Base-by-base conservation (phyloP, 306 rosid genomes). In the Cucumis melo region DNA sequence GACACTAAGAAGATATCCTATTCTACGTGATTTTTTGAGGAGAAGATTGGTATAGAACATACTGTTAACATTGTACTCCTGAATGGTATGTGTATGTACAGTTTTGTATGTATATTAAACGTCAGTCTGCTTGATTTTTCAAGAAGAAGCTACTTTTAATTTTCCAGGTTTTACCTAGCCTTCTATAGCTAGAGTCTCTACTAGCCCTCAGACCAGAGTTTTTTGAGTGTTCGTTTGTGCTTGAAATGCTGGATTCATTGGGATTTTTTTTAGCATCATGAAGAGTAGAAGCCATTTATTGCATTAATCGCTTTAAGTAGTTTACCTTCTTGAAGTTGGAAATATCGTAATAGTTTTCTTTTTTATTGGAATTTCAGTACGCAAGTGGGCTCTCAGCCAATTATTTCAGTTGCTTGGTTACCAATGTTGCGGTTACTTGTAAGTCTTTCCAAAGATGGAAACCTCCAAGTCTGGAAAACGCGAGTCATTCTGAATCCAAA, bases 321-420 rank as follows among this genome's bases (percentile, higher is more conserved):
- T 81, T 78, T 81, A 77, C 80, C 70, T 48, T 20, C 46, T 77
- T 20, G 17, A 55, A 51, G 61, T 29, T 19, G 16, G 17, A 9
- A 27, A 19, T 29, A 2, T 73, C 5, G 17, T 73, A 73, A 50
- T 17, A 29, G 61, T 73, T 55, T 82, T 5, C 24, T 13, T 65
- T 80, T 56, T 63, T 64, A 59, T 72, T 88, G 80, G 51, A 79
- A 86, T 82, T 87, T 84, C 98, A 95, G 99, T 81, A 95, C 76
- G 29, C 99, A 95, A 86, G 99, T 90, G 84, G 93, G 99, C 66
- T 88, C 95, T 78, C 99, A 95, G 79, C 98, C 99, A 79, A 84
- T 95, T 75, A 78, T 92, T 82, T 87, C 96, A 77, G 96, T 95
- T 86, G 89, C 98, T 75, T 95, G 99, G 99, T 87, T 90, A 72